A percentile compares a stretch with the other conserved stretches of the same genome.
These are phyloP conservation scores for Mycena galericulata DNA, from an alignment of 768 basidiomycete genomes.

Conservation along the genomic window DNA sequence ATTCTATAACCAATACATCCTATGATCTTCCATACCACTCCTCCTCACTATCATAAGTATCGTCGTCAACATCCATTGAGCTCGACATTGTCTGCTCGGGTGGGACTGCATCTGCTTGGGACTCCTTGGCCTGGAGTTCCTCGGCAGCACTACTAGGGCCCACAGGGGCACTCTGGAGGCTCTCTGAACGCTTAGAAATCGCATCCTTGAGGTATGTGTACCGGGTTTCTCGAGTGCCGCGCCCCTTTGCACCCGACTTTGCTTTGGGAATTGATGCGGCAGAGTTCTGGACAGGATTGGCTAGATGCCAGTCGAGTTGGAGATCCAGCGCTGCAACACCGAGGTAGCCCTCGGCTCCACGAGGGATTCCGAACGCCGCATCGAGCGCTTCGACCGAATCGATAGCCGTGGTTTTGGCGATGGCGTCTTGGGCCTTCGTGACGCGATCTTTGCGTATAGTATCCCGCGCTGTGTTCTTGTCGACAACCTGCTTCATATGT, in stretches of 20 bases:
- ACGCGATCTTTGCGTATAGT: neutral
- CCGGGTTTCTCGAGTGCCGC: neutral
- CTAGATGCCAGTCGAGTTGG: slow-evolving; percentile 13
- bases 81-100: neutral
- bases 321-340: neutral
- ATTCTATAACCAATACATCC: neutral
- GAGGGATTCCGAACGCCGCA: neutral
- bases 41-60: neutral
- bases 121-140: too few species aligned
- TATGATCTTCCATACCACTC: neutral
- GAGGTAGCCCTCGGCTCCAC: neutral
- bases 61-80: neutral
- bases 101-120: too few species aligned
- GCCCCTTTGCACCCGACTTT: slow-evolving; percentile 1
- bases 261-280: slow-evolving; percentile 13
- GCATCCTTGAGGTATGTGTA: neutral
- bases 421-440: neutral
- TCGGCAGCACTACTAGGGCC: neutral
- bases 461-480: slow-evolving; percentile 2
- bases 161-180: neutral
- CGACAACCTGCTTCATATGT: slow-evolving; percentile 14
- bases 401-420: neutral
- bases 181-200: neutral
- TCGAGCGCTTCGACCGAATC: neutral
- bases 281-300: neutral